phyloP scores from a whole-genome alignment of 495 filamentous ascomycete species.

The Xylaria nigripes region DNA sequence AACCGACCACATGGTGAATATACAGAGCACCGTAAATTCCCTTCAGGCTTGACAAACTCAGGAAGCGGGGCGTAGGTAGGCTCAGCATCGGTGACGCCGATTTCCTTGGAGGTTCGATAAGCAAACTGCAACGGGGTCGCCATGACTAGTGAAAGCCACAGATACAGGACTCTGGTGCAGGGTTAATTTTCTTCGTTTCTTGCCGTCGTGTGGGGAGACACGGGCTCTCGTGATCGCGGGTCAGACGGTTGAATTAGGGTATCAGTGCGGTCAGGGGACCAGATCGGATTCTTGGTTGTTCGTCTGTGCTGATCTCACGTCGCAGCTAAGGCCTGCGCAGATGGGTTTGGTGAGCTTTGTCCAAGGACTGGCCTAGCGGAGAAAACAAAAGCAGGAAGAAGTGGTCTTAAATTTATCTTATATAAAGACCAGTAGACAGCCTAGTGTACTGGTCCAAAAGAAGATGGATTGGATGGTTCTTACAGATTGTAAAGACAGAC shows the following conservation, averaged over 20 bases:
- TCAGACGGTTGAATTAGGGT: background rate
- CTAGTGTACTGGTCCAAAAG: background rate
- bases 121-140: constrained; percentile 83
- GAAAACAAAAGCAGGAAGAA: background rate
- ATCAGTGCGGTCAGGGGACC: background rate
- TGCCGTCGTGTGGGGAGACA: constrained; percentile 7
- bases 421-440: background rate
- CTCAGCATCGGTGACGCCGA: constrained; percentile 84
- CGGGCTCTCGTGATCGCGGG: background rate
- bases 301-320: background rate
- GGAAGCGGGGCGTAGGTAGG: constrained; percentile 79
- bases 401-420: background rate
- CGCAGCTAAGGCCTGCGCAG: background rate
- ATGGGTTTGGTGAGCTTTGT: constrained; percentile 1
- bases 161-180: constrained; percentile 26
- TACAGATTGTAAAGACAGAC: background rate
- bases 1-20: constrained; percentile 94
- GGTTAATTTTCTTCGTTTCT: constrained; percentile 23
- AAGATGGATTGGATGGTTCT: background rate
- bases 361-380: background rate
- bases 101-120: constrained; percentile 90
- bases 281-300: background rate
- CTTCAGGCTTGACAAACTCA: constrained; percentile 83
- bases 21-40: constrained; percentile 84
- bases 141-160: constrained; percentile 86